Conservation (phyloP, 73 alveolate genomes). For the Tetrahymena thermophila region DNA sequence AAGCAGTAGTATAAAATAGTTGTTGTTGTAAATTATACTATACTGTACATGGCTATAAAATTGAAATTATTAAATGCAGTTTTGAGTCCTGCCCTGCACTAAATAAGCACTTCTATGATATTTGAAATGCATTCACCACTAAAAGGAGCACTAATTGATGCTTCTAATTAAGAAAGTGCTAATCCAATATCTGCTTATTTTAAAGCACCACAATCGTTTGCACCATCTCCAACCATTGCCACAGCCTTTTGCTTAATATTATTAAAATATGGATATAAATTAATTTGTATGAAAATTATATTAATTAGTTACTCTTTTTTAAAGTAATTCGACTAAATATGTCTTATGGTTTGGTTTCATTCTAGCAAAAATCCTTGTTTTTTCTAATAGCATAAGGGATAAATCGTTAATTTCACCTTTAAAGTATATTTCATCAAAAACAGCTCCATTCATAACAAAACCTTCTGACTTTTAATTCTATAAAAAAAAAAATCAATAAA, state of each 20-base stretch:
- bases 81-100: background rate
- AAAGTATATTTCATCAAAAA: background rate
- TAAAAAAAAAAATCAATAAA: background rate
- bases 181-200: conserved; percentile 74
- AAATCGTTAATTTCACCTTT: conserved; percentile 4
- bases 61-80: background rate
- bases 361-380: conserved; percentile 17
- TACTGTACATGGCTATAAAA: background rate
- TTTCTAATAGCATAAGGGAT: background rate
- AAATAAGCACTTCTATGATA: background rate
- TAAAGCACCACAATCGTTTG: conserved; percentile 57
- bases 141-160: conserved; percentile 80
- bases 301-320: conserved; percentile 3
- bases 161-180: conserved; percentile 70
- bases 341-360: conserved; percentile 32
- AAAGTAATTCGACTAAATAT: conserved; percentile 5
- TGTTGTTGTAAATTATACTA: background rate
- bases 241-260: background rate
- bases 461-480: background rate
- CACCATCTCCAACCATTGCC: conserved; percentile 38
- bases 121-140: conserved; percentile 27
- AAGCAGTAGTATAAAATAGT: background rate
- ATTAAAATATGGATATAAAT: background rate
- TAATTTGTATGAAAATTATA: background rate
- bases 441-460: background rate